Evolutionary conservation across 306 rosid genomes (phyloP).

Genomic region (Betula pendula): DNA sequence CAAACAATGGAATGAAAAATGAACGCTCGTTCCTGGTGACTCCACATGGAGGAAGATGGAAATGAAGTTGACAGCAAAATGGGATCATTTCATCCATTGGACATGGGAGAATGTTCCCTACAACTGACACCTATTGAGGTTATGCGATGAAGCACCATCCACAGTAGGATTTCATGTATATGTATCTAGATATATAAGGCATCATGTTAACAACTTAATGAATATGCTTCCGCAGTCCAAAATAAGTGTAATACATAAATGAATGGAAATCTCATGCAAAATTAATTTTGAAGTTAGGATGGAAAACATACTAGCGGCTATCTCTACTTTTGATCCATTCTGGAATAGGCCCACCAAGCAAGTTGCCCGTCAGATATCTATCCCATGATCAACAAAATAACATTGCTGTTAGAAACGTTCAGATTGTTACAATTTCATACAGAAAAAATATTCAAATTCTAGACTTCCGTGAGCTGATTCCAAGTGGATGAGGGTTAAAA

Average conservation of each 20-base stretch:
- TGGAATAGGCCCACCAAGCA: slow-evolving; percentile 32
- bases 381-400: neutral
- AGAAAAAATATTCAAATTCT: neutral
- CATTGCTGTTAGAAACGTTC: neutral
- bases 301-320: slow-evolving; percentile 17
- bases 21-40: neutral
- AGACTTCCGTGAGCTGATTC: neutral
- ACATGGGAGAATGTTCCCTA: neutral
- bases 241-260: neutral
- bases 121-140: neutral
- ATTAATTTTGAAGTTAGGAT: neutral
- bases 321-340: slow-evolving; percentile 27
- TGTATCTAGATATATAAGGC: neutral
- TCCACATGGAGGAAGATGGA: neutral
- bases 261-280: neutral
- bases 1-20: neutral
- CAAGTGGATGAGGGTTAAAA: neutral
- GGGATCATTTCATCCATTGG: neutral
- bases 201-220: too few species aligned
- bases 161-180: neutral
- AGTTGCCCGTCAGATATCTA: slow-evolving; percentile 32
- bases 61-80: neutral
- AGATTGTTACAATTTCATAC: neutral
- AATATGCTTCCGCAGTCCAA: neutral
- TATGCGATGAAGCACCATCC: neutral